Conservation (phyloP, 1,284 basidiomycete species). For the Microbotryum silenes-acaulis region DNA sequence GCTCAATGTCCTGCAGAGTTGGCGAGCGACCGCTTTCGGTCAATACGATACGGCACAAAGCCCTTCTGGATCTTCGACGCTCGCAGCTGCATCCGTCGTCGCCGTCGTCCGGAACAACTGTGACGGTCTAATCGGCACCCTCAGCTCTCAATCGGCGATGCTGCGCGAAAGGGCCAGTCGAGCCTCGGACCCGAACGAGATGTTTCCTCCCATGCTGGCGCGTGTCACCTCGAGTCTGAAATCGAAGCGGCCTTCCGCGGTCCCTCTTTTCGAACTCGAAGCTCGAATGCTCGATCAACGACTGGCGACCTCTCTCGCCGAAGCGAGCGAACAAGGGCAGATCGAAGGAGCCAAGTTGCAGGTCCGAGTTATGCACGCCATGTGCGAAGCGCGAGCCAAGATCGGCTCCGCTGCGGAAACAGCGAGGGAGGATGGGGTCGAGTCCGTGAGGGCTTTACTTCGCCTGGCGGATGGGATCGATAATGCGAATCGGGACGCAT, state of each 20-base stretch:
- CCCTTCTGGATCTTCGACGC: background rate
- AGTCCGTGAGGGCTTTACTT: slow-evolving; percentile 4
- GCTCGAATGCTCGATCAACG: slow-evolving; percentile 10
- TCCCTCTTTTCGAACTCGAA: slow-evolving; percentile 16
- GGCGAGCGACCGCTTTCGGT: slow-evolving; percentile 14
- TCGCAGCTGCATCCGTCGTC: slow-evolving; percentile 5
- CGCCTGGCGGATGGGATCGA: slow-evolving; percentile 15
- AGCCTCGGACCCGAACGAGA: slow-evolving; percentile 7
- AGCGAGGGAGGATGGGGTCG: slow-evolving; percentile 4
- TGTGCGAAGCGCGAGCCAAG: slow-evolving; percentile 18
- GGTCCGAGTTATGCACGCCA: slow-evolving; percentile 11
- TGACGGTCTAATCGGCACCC: slow-evolving; percentile 8
- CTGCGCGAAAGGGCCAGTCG: background rate
- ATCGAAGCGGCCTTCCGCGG: slow-evolving; percentile 8
- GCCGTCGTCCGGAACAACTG: slow-evolving; percentile 4
- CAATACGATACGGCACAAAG: background rate
- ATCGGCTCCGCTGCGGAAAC: slow-evolving; percentile 10
- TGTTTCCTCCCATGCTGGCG: slow-evolving; percentile 7
- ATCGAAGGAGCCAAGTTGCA: slow-evolving; percentile 5
- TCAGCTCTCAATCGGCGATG: background rate
- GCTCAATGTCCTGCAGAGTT: slow-evolving; percentile 9
- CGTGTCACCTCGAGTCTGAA: slow-evolving; percentile 5
- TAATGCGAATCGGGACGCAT: slow-evolving; percentile 10
- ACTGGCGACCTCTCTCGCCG: slow-evolving; percentile 4
- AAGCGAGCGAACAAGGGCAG: slow-evolving; percentile 11